Base-by-base conservation (phyloP, 1,284 basidiomycete genomes). In the Ganoderma sinense region DNA sequence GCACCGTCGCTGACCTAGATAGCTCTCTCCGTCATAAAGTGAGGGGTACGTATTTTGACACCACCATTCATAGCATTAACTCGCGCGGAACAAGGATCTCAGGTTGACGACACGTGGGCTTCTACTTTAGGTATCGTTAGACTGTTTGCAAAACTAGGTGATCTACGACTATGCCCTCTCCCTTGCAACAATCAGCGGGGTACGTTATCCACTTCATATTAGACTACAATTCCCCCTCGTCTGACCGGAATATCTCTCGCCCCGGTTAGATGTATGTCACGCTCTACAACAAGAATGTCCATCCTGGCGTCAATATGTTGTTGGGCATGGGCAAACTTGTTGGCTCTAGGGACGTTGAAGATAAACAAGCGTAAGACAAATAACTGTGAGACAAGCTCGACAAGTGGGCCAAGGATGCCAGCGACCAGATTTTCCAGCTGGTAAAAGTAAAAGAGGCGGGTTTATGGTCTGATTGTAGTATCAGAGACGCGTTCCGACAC, bases 281-380 rank as follows among this genome's bases (percentile, higher is more conserved):
- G 10, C 45, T 69, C 14, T 69, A 69, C 56, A 43, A 66, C 43
- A 33, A 65, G 55, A 62, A 69, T 33, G 68, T 69, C 14, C 68
- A 69, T 23, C 68, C 68, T 3, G 68, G 68, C 43, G 68, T 69
- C 33, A 69, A 69, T 61, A 69, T 69, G 68, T 53, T 69, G 14
- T 65, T 69, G 55, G 65, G 55, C 4, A 69, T 69, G 68, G 68
- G 68, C 23, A 59, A 41, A 31, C 65, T 69, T 10, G 62, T 69
- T 11, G 68, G 65, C 6, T 69, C 68, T n/a, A n/a, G n/a, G n/a
- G n/a, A n/a, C n/a, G n/a, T n/a, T 3, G 33, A 59, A 8, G 62
- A 69, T 45, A 20, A 51, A 18, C 20, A 20, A 11, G 68, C 61
- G 5, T n/a, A 66, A 14, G 61, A 61, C 4, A 56, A 31, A 7